Percentiles rank a stretch among this genome's conserved stretches.
Evolutionary conservation across 2,329 filamentous ascomycete genomes (phyloP).

Genomic region (Botrytis medusae): DNA sequence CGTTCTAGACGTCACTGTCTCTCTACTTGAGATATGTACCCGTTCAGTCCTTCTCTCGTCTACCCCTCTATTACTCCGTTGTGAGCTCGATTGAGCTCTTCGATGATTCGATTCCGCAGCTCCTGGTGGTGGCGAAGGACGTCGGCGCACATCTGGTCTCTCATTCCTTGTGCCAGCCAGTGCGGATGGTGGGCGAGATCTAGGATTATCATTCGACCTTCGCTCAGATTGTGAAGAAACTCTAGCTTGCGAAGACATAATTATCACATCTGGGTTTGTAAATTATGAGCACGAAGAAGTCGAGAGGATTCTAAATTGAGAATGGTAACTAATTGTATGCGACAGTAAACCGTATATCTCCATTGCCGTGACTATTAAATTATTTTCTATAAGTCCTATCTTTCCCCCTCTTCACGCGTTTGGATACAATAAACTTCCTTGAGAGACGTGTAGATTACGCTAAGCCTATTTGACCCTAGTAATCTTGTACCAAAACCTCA

Average conservation of each 20-base stretch:
- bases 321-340: constrained; percentile 11
- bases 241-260: constrained; percentile 40
- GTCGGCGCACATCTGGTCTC: constrained; percentile 32
- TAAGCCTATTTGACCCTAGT: constrained; percentile 12
- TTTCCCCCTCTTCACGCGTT: constrained; percentile 15
- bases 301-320: constrained; percentile 5
- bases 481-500: neutral
- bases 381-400: constrained; percentile 1
- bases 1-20: constrained; percentile 59
- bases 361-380: constrained; percentile 15
- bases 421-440: constrained; percentile 17
- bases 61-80: constrained; percentile 49
- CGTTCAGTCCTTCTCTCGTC: constrained; percentile 55
- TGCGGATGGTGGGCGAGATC: constrained; percentile 36
- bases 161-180: constrained; percentile 30
- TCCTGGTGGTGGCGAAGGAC: constrained; percentile 35
- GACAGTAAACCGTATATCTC: constrained; percentile 15
- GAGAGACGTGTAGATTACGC: constrained; percentile 15
- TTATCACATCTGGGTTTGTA: constrained; percentile 33
- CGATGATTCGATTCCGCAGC: constrained; percentile 48
- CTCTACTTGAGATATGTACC: constrained; percentile 58
- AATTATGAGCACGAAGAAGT: constrained; percentile 14
- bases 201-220: constrained; percentile 34
- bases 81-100: constrained; percentile 56
- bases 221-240: constrained; percentile 38